Base-by-base conservation (phyloP, 108 stramenopile genomes). In the Pseudonitzschia pungens region DNA sequence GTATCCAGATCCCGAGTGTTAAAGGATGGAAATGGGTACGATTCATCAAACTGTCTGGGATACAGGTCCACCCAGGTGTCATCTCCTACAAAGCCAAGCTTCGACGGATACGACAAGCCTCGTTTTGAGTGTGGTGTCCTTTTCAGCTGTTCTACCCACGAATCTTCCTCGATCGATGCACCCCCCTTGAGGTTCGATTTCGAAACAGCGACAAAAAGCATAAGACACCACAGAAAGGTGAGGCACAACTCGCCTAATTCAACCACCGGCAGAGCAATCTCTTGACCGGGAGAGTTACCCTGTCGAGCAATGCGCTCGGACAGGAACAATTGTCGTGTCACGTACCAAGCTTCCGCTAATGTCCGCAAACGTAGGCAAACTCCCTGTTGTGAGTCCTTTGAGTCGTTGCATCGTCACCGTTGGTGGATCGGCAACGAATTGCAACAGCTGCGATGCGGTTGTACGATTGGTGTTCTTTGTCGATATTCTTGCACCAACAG, bases 401-500 rank as follows among this genome's bases (percentile, higher is more conserved):
- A 99, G 82, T 40, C 99, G 87, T 76, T 99, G 99, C 96, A 97
- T 96, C 2, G 99, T 99, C 4, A 96, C 96, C n/a, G 99, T 99
- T 7, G 99, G 99, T 44, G 99, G 97, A 75, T 99, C 99, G 11
- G 99, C 97, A 8, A 93, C 92, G 66, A 99, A 99, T 67, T 87
- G 88, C 57, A 86, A 83, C 52, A 98, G 72, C 54, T 83, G 71
- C 21, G 83, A 73, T 16, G 73, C 56, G 44, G 73, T 68, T 42
- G 81, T 76, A 28, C 41, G 59, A 32, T 71, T 81, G 26, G n/a
- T 81, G 16, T 33, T 45, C 21, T 20, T 15, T n/a, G 58, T 43
- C 65, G 68, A 72, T 41, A 94, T 50, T 48, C 89, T 62, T n/a
- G 84, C 60, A 29, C 90, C 90, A 12, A 94, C 76, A 5, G 93